A percentile compares a stretch with the other conserved stretches of the same genome.
Evolutionary conservation across 371 early-diverging fungal species (phyloP).

Genomic region (Saksenaea vasiformis): DNA sequence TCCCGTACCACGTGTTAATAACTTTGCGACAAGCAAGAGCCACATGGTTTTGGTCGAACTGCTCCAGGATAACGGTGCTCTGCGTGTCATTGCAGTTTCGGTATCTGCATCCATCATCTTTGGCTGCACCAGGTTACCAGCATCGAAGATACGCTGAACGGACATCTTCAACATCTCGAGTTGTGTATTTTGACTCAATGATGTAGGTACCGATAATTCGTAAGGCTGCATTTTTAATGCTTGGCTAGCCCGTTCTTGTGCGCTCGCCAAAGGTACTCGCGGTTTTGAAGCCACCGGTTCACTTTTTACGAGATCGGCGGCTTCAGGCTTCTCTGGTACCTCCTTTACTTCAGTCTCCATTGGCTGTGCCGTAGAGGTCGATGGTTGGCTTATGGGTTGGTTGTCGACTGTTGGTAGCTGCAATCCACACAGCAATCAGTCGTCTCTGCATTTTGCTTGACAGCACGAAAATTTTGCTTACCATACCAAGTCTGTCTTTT

Average conservation of each 20-base stretch:
- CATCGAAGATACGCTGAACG: slow-evolving; percentile 41
- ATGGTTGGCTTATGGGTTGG: neutral
- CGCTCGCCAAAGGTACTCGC: slow-evolving; percentile 36
- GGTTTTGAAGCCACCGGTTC: neutral
- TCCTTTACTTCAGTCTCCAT: slow-evolving; percentile 4
- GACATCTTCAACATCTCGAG: slow-evolving; percentile 34
- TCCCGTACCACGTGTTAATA: slow-evolving; percentile 30
- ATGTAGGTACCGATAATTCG: slow-evolving; percentile 25
- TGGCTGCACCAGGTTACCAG: slow-evolving; percentile 20
- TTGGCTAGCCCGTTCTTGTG: slow-evolving; percentile 46
- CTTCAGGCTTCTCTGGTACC: neutral
- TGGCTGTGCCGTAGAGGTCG: neutral
- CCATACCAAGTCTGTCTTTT: slow-evolving; percentile 27
- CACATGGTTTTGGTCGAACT: slow-evolving; percentile 26
- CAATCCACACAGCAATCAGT: neutral
- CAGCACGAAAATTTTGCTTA: slow-evolving; percentile 1
- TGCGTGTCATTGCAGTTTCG: slow-evolving; percentile 5
- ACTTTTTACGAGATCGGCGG: neutral
- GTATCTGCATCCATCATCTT: slow-evolving; percentile 4
- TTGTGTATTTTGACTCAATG: slow-evolving; percentile 19
- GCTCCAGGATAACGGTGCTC: slow-evolving; percentile 6
- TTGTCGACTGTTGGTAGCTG: slow-evolving; percentile 1
- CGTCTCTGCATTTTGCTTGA: neutral
- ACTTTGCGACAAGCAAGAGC: slow-evolving; percentile 34
- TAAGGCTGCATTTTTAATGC: slow-evolving; percentile 47